Percentiles rank a stretch among this genome's conserved stretches.
phyloP scores from a whole-genome alignment of 2,329 filamentous ascomycete species.

The Mollisiaceae sp. region DNA sequence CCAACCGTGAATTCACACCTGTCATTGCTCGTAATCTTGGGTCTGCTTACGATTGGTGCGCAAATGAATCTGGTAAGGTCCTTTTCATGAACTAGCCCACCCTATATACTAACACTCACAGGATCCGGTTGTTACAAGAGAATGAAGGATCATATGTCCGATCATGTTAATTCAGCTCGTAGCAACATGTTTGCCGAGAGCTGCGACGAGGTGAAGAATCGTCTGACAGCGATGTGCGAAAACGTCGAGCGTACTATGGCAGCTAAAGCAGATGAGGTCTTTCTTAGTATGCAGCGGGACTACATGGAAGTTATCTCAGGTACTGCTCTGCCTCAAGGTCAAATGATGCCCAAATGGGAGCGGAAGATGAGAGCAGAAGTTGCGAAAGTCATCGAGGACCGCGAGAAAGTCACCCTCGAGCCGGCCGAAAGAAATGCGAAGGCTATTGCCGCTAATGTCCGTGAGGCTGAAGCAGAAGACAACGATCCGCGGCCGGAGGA shows the following conservation, averaged over 20 bases:
- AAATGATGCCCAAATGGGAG: slow-evolving; percentile 39
- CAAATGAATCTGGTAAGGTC: slow-evolving; percentile 47
- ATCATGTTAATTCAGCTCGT: slow-evolving; percentile 49
- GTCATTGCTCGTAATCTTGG: slow-evolving; percentile 52
- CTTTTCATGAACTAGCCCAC: not conserved
- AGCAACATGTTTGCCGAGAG: slow-evolving; percentile 56
- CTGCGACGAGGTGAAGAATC: slow-evolving; percentile 46
- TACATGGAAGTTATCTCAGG: slow-evolving; percentile 42
- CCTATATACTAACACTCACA: slow-evolving; percentile 17
- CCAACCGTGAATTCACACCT: slow-evolving; percentile 59
- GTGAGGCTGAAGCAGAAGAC: slow-evolving; percentile 2
- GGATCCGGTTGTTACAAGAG: slow-evolving; percentile 52
- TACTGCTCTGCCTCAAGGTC: slow-evolving; percentile 30
- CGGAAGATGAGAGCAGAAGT: slow-evolving; percentile 38
- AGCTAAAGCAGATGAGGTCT: slow-evolving; percentile 41
- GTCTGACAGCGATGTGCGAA: slow-evolving; percentile 47
- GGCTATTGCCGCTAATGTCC: not conserved
- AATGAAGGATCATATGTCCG: slow-evolving; percentile 57
- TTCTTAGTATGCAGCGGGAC: slow-evolving; percentile 41
- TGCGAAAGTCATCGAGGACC: slow-evolving; percentile 20
- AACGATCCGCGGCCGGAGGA: not conserved
- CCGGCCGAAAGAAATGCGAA: not conserved
- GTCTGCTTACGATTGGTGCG: slow-evolving; percentile 52
- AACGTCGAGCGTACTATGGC: slow-evolving; percentile 36
- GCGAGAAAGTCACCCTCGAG: slow-evolving; percentile 3